Evolutionary conservation across 495 filamentous ascomycete species (phyloP), one percentile per base, ranked within the genome.

Genomic region (Aspergillus sclerotiicarbonarius): DNA sequence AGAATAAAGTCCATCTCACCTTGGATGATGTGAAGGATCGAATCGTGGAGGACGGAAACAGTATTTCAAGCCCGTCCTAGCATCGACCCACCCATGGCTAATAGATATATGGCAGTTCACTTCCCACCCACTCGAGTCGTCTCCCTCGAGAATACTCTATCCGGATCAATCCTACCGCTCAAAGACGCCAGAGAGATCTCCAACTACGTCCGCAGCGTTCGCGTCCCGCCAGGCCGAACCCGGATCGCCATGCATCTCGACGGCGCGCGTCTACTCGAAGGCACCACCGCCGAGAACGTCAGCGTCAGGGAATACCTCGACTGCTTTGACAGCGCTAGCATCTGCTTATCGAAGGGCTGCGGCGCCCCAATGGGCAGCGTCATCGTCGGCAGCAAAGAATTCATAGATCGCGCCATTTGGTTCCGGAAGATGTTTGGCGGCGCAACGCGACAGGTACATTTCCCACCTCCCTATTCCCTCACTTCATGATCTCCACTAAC

Each of bases 301-400:
- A 68, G 73, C 16, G 64, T 92, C n/a, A 62, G 76, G 5, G 87
- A 88, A 4, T 91, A 83, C 61, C 80, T 83, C 16, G 72, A 60
- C 0, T 81, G 79, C 57, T 88, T 90, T 56, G 90, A 94, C 63
- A 87, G 80, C 37, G 71, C 89, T 1, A 84, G 74, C 39, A 74
- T 92, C 7, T 92, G 89, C 69, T 86, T 94, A 59, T 84, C 80
- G 41, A 94, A 94, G 71, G 87, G 88, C 0, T 75, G 92, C 0
- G 90, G 90, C 0, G 90, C 90, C 4, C 90, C 90, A 0, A 80
- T 90, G 49, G 90, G 90, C 0, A 84, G 81, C 44, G 78, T 91
- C 50, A 69, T 92, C 13, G 75, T 89, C 0, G 88, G 87, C 4
- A 70, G 62, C 16, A 68, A 74, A 57, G 64, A 68, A 6, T 81